phyloP scores from a whole-genome alignment of 257 asterid species.

The Solanum appendiculatum region DNA sequence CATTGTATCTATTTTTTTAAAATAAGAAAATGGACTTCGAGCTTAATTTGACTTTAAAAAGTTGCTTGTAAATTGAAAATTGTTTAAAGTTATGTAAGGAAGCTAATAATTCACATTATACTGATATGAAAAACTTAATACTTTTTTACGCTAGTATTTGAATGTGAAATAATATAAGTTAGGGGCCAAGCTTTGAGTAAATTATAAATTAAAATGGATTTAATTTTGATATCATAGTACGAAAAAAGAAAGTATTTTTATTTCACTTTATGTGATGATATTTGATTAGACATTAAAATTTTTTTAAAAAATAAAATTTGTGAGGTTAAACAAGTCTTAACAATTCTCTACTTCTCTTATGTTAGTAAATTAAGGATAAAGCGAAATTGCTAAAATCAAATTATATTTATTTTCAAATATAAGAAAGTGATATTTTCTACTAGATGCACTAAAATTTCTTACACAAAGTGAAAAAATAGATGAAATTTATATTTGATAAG shows the following conservation, averaged over 20 bases:
- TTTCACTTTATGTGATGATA: too few species aligned
- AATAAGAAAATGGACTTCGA: neutral
- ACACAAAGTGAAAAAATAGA: too few species aligned
- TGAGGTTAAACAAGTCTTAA: too few species aligned
- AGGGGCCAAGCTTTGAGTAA: neutral
- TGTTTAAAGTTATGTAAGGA: neutral
- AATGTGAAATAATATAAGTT: neutral
- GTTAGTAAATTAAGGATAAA: too few species aligned
- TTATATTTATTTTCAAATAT: too few species aligned
- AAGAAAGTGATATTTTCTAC: neutral
- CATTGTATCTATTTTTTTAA: neutral
- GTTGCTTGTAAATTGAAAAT: too few species aligned
- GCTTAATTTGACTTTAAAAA: neutral
- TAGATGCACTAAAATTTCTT: neutral
- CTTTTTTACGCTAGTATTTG: neutral
- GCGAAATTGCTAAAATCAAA: neutral
- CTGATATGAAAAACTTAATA: neutral
- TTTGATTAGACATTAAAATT: too few species aligned
- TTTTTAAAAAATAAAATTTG: too few species aligned
- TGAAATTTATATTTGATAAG: neutral
- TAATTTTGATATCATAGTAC: neutral
- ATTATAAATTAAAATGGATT: neutral
- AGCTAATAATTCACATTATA: neutral
- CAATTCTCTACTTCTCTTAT: too few species aligned
- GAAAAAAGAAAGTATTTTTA: neutral